Evolutionary conservation across 257 asterid species (phyloP), one percentile per base, ranked within the genome.

Genomic region (Fraxinus pennsylvanica): DNA sequence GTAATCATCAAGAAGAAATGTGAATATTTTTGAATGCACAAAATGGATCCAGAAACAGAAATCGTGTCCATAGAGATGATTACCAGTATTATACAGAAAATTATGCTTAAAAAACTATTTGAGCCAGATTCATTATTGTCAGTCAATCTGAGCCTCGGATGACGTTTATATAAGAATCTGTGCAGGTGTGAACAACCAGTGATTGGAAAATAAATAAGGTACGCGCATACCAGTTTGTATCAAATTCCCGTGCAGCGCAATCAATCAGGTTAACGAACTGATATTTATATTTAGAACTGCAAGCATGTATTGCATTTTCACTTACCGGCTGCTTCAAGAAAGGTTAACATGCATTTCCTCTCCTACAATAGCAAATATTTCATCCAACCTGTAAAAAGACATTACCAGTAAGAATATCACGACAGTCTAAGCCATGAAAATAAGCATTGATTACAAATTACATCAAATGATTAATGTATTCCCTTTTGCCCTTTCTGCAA

Each of bases 301-400:
- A 59, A 47, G 14, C 41, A 17, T 13, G 66, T 19, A 52, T 43
- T 30, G 14, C 63, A 25, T 45, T 75, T 68, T 68, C 54, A 72
- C 81, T 81, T 39, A 73, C 81, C 32, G 17, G 30, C 47, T 35
- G 79, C 73, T 71, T 86, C 89, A 83, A 69, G 88, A 77, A 83
- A 91, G 77, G 79, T 77, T 82, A n/a, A 89, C 83, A 15, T 41
- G 91, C 92, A 94, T 88, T 76, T 92, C 98, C 74, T 84, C 88
- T 77, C 94, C 90, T 10, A 85, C 96, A 9, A 75, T 73, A 47
- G 81, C 87, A 78, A 91, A 76, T 81, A 91, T 80, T 74, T 90
- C 97, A 6, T 86, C 92, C 79, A 94, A 78, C 91, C 94, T 92
- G 85, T 74, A 59, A 45, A 75, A 50, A 68, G 52, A 81, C 29